Evolutionary conservation across 176 grass and related monocot genomes (phyloP).

Genomic region (Typha latifolia): DNA sequence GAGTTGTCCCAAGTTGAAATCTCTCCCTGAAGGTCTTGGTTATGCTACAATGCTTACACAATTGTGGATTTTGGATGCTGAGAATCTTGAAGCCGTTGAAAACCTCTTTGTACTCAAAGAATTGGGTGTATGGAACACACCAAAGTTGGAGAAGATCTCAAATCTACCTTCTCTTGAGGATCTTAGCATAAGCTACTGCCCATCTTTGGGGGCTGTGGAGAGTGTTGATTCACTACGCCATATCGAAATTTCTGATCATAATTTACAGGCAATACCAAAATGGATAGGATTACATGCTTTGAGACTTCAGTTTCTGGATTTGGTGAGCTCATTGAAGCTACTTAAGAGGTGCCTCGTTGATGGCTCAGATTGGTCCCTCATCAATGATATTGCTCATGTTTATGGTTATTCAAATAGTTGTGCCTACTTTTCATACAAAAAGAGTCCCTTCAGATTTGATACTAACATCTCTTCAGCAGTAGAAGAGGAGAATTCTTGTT

Average conservation of each 20-base stretch:
- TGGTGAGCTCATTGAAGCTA: slow-evolving; percentile 26
- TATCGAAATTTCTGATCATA: slow-evolving; percentile 56
- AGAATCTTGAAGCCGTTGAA: slow-evolving; percentile 36
- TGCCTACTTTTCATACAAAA: slow-evolving; percentile 48
- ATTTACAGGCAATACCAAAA: slow-evolving; percentile 45
- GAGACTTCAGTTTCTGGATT: slow-evolving; percentile 36
- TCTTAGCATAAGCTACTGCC: slow-evolving; percentile 52
- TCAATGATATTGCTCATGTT: slow-evolving; percentile 48
- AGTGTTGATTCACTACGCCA: slow-evolving; percentile 23
- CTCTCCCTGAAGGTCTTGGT: slow-evolving; percentile 41
- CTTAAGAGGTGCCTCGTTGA: slow-evolving; percentile 45
- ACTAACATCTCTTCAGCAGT: slow-evolving; percentile 27
- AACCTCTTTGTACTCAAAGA: slow-evolving; percentile 38
- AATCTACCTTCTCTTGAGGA: slow-evolving; percentile 48
- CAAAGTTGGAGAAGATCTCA: slow-evolving; percentile 45
- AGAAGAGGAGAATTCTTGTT: slow-evolving; percentile 21
- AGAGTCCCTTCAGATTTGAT: slow-evolving; percentile 42
- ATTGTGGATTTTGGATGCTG: slow-evolving; percentile 46
- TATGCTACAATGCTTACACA: slow-evolving; percentile 32
- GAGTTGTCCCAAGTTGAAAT: slow-evolving; percentile 45
- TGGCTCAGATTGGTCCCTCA: slow-evolving; percentile 38
- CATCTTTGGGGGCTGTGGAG: slow-evolving; percentile 32
- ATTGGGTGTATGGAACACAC: slow-evolving; percentile 46
- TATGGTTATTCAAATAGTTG: slow-evolving; percentile 39
- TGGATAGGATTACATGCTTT: slow-evolving; percentile 38